Evolutionary conservation across 106 monocot genomes (phyloP), one percentile per base, ranked within the genome.

Genomic region (Acorus calamus): DNA sequence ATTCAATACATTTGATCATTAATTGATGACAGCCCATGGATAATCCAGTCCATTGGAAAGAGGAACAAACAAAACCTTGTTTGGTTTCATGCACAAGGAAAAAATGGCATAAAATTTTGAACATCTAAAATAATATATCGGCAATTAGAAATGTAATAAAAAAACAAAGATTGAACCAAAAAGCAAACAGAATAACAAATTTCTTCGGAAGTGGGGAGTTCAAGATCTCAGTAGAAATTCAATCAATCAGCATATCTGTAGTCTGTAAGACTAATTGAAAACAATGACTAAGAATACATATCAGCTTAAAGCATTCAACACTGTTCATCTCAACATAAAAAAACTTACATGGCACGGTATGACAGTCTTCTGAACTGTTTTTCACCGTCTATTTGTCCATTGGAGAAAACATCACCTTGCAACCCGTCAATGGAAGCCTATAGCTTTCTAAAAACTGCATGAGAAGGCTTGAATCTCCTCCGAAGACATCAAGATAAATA

Each of bases 311-410:
- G 28, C 28, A 28, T 44, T 9, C 14, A 61, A 48, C 5, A 44
- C 49, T 7, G 11, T 5, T 42, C 2, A 6, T 10, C 5, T n/a
- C 46, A 41, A 54, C 4, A 50, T 48, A 66, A 6, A n/a, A 0
- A 53, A 65, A 64, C 87, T 51, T 83, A 98, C 96, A 88, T 98
- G 66, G 96, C 91, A 52, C 88, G 91, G 64, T 92, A 98, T 14
- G 91, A 98, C 57, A 73, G 11, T 69, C 81, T 91, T 13, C 66
- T 68, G 50, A 72, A 83, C 65, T 94, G 89, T 52, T 69, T 80
- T 57, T 10, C 3, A 67, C 67, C 68, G 46, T 75, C 76, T n/a
- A 54, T 11, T 44, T 43, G 42, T 47, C 55, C 55, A 42, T 44
- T 28, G 28, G 56, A 65, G 68, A n/a, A 11, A 10, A 8, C 45